These are phyloP conservation scores for Malus asiatica DNA, from an alignment of 306 rosid species.

Conservation along the genomic window DNA sequence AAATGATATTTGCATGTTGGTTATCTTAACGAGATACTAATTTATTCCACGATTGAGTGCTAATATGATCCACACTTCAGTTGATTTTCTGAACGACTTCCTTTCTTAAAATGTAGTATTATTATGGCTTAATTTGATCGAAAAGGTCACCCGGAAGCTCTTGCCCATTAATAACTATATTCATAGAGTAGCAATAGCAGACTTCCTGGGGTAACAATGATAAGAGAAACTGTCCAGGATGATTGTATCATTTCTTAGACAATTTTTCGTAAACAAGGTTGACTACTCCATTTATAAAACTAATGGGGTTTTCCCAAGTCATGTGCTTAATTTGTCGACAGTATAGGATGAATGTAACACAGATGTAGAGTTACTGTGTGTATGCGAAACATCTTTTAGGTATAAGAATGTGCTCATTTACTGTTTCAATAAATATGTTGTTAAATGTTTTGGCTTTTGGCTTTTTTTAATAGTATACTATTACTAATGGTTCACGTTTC, in stretches of 20 bases:
- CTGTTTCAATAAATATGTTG: background rate
- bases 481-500: conserved; percentile 9
- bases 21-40: too few relatives aligned
- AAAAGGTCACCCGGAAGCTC: background rate
- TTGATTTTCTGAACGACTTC: background rate
- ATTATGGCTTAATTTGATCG: background rate
- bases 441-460: background rate
- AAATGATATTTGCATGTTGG: background rate
- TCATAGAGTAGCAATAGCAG: background rate
- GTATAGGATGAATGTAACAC: background rate
- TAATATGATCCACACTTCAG: background rate
- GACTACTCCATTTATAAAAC: background rate
- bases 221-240: background rate
- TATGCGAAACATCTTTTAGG: background rate
- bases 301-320: background rate
- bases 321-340: background rate
- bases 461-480: background rate
- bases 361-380: background rate
- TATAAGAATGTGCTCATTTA: background rate
- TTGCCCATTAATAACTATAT: background rate
- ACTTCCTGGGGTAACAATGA: background rate
- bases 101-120: background rate
- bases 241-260: background rate
- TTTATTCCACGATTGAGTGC: too few relatives aligned
- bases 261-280: background rate